These are phyloP conservation scores for Pseudohalonectria lignicola DNA, from an alignment of 2,329 filamentous ascomycete genomes.

Conservation along the genomic window DNA sequence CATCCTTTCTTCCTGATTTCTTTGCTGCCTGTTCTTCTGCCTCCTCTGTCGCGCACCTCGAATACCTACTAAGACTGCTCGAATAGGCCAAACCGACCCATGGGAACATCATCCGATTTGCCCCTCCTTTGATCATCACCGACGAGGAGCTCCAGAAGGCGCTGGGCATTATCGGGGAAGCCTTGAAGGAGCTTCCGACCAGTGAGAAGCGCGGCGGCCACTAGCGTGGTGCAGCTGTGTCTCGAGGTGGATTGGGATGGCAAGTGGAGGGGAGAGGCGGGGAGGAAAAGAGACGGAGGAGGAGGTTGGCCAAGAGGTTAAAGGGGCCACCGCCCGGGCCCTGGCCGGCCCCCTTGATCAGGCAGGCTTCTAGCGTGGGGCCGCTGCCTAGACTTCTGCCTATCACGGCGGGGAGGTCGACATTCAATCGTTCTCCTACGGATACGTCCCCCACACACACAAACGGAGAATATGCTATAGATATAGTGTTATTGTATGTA, in stretches of 20 bases:
- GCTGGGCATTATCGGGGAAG: constrained; percentile 67
- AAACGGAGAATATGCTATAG: too few relatives aligned
- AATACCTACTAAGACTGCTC: too few relatives aligned
- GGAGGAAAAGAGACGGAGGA: not conserved
- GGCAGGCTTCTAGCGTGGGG: not conserved
- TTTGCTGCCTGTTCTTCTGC: constrained; percentile 4
- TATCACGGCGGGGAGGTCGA: too few relatives aligned
- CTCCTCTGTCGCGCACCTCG: constrained; percentile 6
- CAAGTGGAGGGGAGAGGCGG: not conserved
- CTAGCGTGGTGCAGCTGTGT: constrained; percentile 8
- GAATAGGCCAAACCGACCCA: constrained; percentile 91
- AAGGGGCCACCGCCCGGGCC: too few relatives aligned
- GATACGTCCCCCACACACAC: too few relatives aligned
- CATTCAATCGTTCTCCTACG: too few relatives aligned
- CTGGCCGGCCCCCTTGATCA: too few relatives aligned
- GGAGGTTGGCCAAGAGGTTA: not conserved
- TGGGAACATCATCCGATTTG: constrained; percentile 95
- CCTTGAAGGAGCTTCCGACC: constrained; percentile 69
- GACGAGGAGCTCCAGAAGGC: constrained; percentile 75
- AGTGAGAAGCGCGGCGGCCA: constrained; percentile 33
- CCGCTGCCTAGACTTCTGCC: not conserved
- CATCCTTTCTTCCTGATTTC: too few relatives aligned
- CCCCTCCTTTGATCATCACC: constrained; percentile 90
- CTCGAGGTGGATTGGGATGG: not conserved
- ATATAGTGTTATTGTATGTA: too few relatives aligned